These are phyloP conservation scores for Sclerotinia glacialis DNA, from an alignment of 2,329 filamentous ascomycete species.

Conservation along the genomic window DNA sequence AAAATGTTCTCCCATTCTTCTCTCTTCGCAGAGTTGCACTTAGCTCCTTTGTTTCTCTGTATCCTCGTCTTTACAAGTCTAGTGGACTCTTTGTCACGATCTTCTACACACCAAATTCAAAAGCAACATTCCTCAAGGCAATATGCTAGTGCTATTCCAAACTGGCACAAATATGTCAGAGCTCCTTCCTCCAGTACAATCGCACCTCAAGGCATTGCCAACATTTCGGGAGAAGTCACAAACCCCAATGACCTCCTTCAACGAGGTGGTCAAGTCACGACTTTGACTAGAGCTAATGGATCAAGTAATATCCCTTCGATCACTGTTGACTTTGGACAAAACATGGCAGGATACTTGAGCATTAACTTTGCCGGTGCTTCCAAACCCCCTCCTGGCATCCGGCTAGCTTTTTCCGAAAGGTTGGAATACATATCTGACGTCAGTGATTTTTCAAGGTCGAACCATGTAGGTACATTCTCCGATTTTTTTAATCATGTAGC, in stretches of 20 bases:
- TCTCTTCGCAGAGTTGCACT: background rate
- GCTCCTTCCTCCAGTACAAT: slow-evolving; percentile 40
- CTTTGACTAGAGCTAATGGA: slow-evolving; percentile 36
- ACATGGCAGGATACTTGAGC: slow-evolving; percentile 46
- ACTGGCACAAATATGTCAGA: slow-evolving; percentile 45
- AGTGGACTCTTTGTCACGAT: slow-evolving; percentile 3
- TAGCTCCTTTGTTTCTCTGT: background rate
- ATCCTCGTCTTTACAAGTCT: background rate
- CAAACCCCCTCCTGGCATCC: slow-evolving; percentile 42
- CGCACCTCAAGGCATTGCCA: slow-evolving; percentile 39
- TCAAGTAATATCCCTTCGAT: slow-evolving; percentile 39
- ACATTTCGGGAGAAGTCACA: slow-evolving; percentile 42
- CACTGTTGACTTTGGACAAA: slow-evolving; percentile 51
- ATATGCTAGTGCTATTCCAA: background rate
- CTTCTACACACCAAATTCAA: background rate
- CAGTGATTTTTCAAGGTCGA: slow-evolving; percentile 50
- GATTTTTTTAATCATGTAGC: no score
- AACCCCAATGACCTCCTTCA: slow-evolving; percentile 42
- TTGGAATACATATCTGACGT: slow-evolving; percentile 45
- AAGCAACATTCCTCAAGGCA: background rate
- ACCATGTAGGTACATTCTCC: slow-evolving; percentile 41
- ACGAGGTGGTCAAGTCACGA: slow-evolving; percentile 35
- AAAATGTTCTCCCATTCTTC: background rate
- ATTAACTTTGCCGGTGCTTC: slow-evolving; percentile 44
- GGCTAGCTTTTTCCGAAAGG: slow-evolving; percentile 50